Percentiles rank a stretch among this genome's conserved stretches.
These are phyloP conservation scores for Plasmodium knowlesi DNA, from an alignment of 169 alveolate species.

Conservation along the genomic window DNA sequence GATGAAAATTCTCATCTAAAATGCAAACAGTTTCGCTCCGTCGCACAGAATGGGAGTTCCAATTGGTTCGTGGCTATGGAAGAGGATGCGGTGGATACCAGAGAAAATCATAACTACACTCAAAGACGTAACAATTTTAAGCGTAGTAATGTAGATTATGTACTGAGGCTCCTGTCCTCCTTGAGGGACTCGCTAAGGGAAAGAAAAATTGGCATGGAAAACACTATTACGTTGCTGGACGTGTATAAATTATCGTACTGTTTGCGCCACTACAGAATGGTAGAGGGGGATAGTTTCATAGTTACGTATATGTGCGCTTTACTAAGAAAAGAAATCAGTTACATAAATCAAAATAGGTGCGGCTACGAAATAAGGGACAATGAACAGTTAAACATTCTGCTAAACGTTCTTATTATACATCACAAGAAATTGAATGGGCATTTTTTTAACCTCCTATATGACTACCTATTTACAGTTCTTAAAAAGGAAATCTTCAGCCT, in stretches of 20 bases:
- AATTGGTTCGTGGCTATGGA: not conserved
- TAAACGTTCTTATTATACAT: constrained; percentile 6
- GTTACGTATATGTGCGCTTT: constrained; percentile 25
- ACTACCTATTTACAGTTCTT: constrained; percentile 28
- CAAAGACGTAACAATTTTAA: not conserved
- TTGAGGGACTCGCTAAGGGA: not conserved
- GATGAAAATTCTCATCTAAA: not conserved
- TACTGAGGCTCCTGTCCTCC: constrained; percentile 13
- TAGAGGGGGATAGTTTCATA: constrained; percentile 14
- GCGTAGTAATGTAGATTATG: constrained; percentile 17
- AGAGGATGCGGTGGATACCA: not conserved
- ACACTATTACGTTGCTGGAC: constrained; percentile 2
- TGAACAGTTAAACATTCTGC: constrained; percentile 18
- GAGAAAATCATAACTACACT: not conserved
- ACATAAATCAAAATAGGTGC: constrained; percentile 1
- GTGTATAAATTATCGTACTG: constrained; percentile 56
- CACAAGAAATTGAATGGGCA: constrained; percentile 15
- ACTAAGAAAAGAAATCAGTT: constrained; percentile 51
- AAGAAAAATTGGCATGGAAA: not conserved
- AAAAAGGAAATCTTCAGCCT: constrained; percentile 8
- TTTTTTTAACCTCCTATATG: constrained; percentile 44
- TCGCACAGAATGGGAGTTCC: not conserved
- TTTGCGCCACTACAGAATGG: constrained; percentile 14
- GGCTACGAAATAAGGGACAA: constrained; percentile 9
- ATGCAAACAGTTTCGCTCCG: not conserved